Conservation (phyloP, 176 grass and related monocot species). For the Rhipidocladum racemiflorum region DNA sequence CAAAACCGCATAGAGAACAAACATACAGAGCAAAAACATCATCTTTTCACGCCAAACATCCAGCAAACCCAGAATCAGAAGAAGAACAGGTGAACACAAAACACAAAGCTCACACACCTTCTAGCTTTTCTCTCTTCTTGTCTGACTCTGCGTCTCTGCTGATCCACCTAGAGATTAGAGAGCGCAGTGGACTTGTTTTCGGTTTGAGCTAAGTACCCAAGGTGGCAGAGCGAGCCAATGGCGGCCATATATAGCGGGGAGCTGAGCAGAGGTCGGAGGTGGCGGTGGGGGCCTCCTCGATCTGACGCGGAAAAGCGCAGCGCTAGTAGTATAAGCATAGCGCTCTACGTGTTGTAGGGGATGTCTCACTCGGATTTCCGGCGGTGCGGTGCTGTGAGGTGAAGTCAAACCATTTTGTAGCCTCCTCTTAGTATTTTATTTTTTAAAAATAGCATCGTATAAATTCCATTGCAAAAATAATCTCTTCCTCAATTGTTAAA, state of each 20-base stretch:
- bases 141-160: constrained; percentile 28
- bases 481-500: too few species aligned
- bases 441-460: too few species aligned
- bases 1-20: background rate
- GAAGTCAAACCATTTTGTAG: too few species aligned
- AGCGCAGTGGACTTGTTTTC: constrained; percentile 7
- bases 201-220: constrained; percentile 13
- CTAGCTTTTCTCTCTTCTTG: too few species aligned
- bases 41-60: background rate
- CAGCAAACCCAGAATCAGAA: background rate
- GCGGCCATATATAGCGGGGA: constrained; percentile 39
- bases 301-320: constrained; percentile 41
- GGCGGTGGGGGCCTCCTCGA: background rate
- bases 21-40: background rate
- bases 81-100: too few species aligned
- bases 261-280: background rate
- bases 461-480: too few species aligned
- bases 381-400: background rate
- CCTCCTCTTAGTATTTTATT: too few species aligned
- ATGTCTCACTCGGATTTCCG: constrained; percentile 30
- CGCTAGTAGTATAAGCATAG: background rate
- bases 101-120: background rate
- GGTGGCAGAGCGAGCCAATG: constrained; percentile 7
- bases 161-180: constrained; percentile 5
- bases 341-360: constrained; percentile 35